Conservation (phyloP, 2,329 filamentous ascomycete species). For the Exserohilum rostratum region DNA sequence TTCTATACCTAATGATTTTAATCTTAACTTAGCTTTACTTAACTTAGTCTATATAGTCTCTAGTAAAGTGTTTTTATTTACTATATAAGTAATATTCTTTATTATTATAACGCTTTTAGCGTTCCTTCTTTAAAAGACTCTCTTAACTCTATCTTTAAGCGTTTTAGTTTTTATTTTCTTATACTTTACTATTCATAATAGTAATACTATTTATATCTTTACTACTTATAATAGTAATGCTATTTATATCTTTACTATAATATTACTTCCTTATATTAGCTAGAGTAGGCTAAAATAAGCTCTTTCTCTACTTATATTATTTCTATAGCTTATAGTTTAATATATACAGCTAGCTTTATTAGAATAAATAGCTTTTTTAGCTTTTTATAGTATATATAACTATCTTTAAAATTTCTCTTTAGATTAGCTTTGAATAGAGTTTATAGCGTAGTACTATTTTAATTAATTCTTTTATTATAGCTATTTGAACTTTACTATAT, state of each 20-base stretch:
- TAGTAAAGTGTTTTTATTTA: no score
- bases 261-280: no score
- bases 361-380: no score
- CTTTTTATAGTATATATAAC: no score
- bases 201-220: background rate
- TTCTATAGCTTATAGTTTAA: no score
- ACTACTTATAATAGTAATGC: no score
- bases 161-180: background rate
- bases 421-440: background rate
- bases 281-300: no score
- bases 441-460: background rate
- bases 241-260: background rate
- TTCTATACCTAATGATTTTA: background rate
- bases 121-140: background rate
- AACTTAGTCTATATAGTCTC: background rate
- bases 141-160: background rate
- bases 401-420: background rate
- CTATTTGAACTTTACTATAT: background rate
- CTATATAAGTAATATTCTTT: background rate
- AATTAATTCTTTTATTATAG: background rate
- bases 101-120: background rate
- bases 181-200: background rate
- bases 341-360: no score
- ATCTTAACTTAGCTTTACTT: background rate
- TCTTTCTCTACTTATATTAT: no score